These are phyloP conservation scores for Beauveria scarabaeidicola DNA, from an alignment of 2,329 filamentous ascomycete species.

Conservation along the genomic window DNA sequence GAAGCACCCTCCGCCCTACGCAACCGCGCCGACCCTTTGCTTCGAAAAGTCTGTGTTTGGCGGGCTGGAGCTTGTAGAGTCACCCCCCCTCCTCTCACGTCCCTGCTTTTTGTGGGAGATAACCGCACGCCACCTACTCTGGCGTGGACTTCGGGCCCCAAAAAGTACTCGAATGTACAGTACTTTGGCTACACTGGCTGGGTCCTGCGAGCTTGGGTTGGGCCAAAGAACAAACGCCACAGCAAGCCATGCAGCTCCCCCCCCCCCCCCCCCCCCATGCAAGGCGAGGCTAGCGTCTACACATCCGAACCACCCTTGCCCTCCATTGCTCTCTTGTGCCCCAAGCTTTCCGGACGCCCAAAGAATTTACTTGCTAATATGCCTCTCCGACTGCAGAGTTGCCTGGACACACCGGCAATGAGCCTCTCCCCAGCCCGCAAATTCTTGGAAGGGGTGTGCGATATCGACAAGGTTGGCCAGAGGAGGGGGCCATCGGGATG, in stretches of 20 bases:
- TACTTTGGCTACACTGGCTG: background rate
- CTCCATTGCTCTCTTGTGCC: background rate
- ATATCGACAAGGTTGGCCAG: background rate
- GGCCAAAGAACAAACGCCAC: background rate
- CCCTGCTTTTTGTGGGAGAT: background rate
- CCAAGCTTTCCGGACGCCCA: background rate
- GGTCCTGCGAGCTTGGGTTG: background rate
- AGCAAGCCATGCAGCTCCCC: slow-evolving; percentile 4
- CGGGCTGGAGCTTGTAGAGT: background rate
- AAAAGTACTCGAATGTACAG: slow-evolving; percentile 5
- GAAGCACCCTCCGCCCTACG: background rate
- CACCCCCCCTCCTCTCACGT: background rate
- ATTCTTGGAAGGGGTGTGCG: background rate
- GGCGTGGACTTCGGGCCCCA: background rate
- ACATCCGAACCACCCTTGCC: slow-evolving; percentile 2
- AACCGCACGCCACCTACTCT: background rate
- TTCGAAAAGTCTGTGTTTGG: background rate
- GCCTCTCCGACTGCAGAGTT: slow-evolving; percentile 1
- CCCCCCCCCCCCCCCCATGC: background rate
- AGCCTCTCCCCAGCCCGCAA: background rate
- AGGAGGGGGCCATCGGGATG: slow-evolving; percentile 4
- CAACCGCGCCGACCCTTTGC: background rate
- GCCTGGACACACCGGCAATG: slow-evolving; percentile 4
- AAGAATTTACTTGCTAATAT: slow-evolving; percentile 4
- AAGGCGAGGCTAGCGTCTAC: slow-evolving; percentile 1